Conservation (phyloP, 2,329 filamentous ascomycete genomes). For the Xylariaceae sp. region DNA sequence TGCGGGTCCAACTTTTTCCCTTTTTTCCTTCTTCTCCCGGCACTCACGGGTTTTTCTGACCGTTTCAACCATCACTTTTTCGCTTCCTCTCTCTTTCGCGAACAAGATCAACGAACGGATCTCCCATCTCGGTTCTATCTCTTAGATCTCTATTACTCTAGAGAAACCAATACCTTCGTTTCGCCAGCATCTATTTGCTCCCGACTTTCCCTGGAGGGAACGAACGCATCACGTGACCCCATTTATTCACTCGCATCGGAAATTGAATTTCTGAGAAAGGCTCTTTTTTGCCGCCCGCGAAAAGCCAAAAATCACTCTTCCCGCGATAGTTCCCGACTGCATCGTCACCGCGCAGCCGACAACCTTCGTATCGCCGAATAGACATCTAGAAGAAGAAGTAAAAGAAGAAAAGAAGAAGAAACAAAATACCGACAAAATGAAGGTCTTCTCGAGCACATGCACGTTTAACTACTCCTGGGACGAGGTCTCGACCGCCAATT, state of each 20-base stretch:
- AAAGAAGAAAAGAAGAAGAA: neutral
- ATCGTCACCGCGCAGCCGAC: neutral
- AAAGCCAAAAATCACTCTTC: too few species aligned
- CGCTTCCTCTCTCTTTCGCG: too few species aligned
- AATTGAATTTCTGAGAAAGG: too few species aligned
- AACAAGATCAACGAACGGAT: neutral
- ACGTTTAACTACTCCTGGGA: conserved; percentile 99
- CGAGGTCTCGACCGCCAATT: conserved; percentile 95
- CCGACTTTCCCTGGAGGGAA: neutral
- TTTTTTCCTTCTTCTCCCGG: conserved; percentile 3
- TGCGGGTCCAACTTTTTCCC: neutral
- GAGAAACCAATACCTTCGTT: neutral
- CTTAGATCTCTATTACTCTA: neutral
- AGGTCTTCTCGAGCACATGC: conserved; percentile 85
- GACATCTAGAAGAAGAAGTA: neutral
- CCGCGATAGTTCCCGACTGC: neutral
- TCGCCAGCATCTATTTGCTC: neutral
- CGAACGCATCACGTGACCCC: neutral
- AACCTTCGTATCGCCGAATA: neutral
- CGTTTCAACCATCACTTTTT: conserved; percentile 9
- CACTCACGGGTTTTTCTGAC: conserved; percentile 7
- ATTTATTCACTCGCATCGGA: neutral
- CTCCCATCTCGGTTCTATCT: neutral
- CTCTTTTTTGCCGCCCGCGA: too few species aligned
- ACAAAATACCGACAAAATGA: conserved; percentile 54